These are phyloP conservation scores for Pholiota conissans DNA, from an alignment of 768 basidiomycete genomes.

Conservation along the genomic window DNA sequence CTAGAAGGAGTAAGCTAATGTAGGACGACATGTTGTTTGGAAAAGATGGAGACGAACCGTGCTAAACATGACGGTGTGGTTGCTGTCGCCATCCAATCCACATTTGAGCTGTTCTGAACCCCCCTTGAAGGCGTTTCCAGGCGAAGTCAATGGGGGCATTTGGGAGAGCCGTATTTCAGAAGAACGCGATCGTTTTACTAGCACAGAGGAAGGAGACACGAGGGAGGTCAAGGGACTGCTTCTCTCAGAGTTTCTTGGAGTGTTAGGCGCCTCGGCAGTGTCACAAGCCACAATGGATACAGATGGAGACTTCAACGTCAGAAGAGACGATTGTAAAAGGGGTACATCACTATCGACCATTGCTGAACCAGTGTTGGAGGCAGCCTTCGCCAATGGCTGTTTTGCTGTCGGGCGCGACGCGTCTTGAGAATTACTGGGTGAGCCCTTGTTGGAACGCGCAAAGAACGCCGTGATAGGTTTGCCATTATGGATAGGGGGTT, in stretches of 20 bases:
- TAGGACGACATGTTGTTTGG: no score
- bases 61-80: neutral
- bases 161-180: neutral
- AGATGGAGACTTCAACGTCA: neutral
- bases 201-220: neutral
- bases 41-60: no score
- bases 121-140: neutral
- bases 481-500: slow-evolving; percentile 19
- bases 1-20: neutral
- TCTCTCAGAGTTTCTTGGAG: neutral
- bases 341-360: neutral
- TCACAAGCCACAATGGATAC: no score
- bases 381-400: slow-evolving; percentile 1
- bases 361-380: neutral
- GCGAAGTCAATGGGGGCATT: neutral
- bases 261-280: neutral
- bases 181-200: slow-evolving; percentile 1
- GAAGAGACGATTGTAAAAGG: neutral
- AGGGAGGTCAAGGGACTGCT: neutral
- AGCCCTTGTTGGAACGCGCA: slow-evolving; percentile 24
- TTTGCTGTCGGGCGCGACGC: slow-evolving; percentile 9
- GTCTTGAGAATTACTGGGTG: slow-evolving; percentile 14
- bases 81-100: neutral
- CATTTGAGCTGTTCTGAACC: neutral
- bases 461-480: slow-evolving; percentile 51